phyloP scores from a whole-genome alignment of 805 yeast species.

The Zygosaccharomyces gambellarensis region DNA sequence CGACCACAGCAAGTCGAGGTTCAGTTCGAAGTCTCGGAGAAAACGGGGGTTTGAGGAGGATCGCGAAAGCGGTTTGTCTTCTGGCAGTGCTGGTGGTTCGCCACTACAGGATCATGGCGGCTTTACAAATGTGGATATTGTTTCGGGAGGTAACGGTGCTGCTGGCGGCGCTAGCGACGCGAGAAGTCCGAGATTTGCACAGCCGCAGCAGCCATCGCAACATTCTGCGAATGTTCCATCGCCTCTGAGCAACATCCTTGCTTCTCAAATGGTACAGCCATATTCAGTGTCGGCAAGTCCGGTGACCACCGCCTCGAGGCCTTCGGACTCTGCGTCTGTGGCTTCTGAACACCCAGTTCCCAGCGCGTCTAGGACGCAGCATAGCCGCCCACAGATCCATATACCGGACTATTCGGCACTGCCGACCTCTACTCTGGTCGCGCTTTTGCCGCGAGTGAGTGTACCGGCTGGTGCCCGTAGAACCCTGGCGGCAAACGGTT shows the following conservation, averaged over 20 bases:
- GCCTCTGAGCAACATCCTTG: slow-evolving; percentile 19
- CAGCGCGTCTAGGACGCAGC: slow-evolving; percentile 1
- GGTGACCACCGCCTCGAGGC: slow-evolving; percentile 3
- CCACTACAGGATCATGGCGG: slow-evolving; percentile 25
- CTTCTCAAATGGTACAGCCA: slow-evolving; percentile 11
- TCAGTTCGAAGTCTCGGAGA: slow-evolving; percentile 18
- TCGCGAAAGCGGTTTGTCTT: neutral
- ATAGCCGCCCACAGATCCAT: slow-evolving; percentile 17
- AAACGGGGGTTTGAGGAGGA: slow-evolving; percentile 1
- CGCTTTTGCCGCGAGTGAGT: slow-evolving; percentile 52
- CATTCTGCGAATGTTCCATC: slow-evolving; percentile 18
- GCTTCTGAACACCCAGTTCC: neutral
- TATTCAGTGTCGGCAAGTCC: slow-evolving; percentile 12
- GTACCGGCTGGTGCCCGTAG: slow-evolving; percentile 72
- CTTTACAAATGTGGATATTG: slow-evolving; percentile 19
- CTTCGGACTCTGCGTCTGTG: slow-evolving; percentile 4
- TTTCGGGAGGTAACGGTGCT: slow-evolving; percentile 5
- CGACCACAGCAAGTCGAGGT: slow-evolving; percentile 30
- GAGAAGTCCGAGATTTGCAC: neutral
- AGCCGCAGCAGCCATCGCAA: neutral
- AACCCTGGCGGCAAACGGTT: slow-evolving; percentile 60
- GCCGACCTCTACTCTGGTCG: slow-evolving; percentile 36
- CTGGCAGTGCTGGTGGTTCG: slow-evolving; percentile 3
- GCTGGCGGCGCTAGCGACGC: neutral
- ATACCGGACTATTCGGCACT: slow-evolving; percentile 31